A percentile compares a stretch with the other conserved stretches of the same genome.
phyloP scores from a whole-genome alignment of 495 filamentous ascomycete species.

The Hypoxylon crocopeplum region DNA sequence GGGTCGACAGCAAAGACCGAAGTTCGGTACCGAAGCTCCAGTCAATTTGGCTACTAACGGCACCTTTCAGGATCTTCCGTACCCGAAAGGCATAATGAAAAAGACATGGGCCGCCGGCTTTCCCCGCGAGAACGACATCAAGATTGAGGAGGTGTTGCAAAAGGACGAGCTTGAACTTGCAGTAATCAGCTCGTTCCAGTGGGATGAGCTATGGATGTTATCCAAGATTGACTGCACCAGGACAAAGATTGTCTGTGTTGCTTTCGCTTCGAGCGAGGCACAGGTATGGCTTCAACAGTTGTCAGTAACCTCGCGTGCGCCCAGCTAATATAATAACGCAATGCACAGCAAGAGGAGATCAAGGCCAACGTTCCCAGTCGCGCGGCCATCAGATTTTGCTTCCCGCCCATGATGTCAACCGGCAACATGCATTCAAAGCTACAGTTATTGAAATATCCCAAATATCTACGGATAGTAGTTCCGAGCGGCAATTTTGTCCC shows the following conservation, averaged over 20 bases:
- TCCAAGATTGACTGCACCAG: slow-evolving; percentile 48
- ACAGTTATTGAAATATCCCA: slow-evolving; percentile 76
- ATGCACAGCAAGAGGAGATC: slow-evolving; percentile 58
- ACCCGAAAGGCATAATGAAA: slow-evolving; percentile 76
- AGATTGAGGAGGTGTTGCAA: slow-evolving; percentile 88
- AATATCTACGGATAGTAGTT: slow-evolving; percentile 74
- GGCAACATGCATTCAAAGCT: slow-evolving; percentile 87
- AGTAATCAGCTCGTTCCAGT: slow-evolving; percentile 85
- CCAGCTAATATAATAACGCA: slow-evolving; percentile 4
- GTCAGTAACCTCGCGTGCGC: neutral
- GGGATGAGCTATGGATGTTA: slow-evolving; percentile 67
- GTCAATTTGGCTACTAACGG: neutral
- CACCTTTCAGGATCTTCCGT: slow-evolving; percentile 53
- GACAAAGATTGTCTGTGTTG: slow-evolving; percentile 53
- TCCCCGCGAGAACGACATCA: slow-evolving; percentile 74
- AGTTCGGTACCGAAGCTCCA: slow-evolving; percentile 14
- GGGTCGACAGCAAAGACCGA: slow-evolving; percentile 37
- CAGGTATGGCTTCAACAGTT: slow-evolving; percentile 48
- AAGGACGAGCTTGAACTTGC: slow-evolving; percentile 72
- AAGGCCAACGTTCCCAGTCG: slow-evolving; percentile 49
- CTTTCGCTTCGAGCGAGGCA: slow-evolving; percentile 52
- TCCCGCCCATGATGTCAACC: slow-evolving; percentile 67
- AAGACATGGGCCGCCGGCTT: slow-evolving; percentile 75
- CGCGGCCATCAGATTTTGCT: slow-evolving; percentile 68
- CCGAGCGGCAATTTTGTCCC: slow-evolving; percentile 82